phyloP scores from a whole-genome alignment of 257 asterid species.

The Mitragyna speciosa region DNA sequence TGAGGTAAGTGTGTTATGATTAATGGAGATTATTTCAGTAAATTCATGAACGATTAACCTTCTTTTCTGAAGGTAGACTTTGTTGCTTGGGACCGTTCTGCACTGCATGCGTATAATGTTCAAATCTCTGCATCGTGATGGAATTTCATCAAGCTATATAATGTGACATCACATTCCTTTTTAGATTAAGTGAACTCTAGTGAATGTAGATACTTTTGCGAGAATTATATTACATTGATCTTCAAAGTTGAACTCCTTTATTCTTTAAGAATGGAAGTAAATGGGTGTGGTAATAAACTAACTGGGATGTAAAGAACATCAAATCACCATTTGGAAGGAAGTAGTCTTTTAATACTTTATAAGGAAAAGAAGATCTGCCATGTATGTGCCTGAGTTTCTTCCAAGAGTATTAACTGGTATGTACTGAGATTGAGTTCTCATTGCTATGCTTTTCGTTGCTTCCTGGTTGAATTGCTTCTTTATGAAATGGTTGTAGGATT shows the following conservation, averaged over 20 bases:
- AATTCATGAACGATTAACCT: not conserved
- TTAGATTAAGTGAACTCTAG: not conserved
- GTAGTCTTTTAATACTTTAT: too few species aligned
- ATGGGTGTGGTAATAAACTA: too few species aligned
- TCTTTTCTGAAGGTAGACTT: not conserved
- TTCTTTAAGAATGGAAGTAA: too few species aligned
- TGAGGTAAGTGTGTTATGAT: slow-evolving; percentile 35
- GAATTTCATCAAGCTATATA: not conserved
- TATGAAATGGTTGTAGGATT: too few species aligned
- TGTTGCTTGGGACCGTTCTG: not conserved
- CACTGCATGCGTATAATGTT: not conserved
- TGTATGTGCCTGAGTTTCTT: too few species aligned
- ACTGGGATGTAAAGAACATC: too few species aligned
- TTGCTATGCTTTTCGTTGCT: too few species aligned
- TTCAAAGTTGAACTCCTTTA: not conserved
- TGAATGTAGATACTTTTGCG: not conserved
- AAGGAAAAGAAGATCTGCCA: too few species aligned
- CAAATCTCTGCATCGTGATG: not conserved
- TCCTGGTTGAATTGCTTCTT: too few species aligned
- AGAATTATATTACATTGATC: not conserved
- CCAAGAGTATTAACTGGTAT: too few species aligned
- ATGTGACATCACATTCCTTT: not conserved
- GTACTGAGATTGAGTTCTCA: too few species aligned
- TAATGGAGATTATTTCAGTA: not conserved
- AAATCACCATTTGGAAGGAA: too few species aligned